Percentiles rank a stretch among this genome's conserved stretches.
phyloP scores from a whole-genome alignment of 148 eudicot species.

The Chenopodium album region DNA sequence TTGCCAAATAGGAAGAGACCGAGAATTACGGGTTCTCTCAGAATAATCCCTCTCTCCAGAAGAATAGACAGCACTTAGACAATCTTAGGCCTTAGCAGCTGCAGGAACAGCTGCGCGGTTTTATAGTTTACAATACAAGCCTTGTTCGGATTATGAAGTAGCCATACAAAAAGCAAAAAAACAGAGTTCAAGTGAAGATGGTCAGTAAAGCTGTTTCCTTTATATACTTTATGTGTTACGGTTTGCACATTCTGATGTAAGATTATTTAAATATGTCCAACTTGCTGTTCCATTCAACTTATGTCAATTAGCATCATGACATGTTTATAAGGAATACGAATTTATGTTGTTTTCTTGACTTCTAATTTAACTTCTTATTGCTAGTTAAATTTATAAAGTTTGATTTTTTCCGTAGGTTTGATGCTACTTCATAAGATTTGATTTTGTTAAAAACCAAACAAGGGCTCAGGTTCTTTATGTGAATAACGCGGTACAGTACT shows the following conservation, averaged over 20 bases:
- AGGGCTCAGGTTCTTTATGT: neutral
- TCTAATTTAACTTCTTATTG: too few relatives aligned
- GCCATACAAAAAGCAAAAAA: neutral
- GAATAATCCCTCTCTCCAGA: too few relatives aligned
- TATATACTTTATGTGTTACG: neutral
- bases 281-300: neutral
- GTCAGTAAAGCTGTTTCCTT: neutral
- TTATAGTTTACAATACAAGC: too few relatives aligned
- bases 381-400: neutral
- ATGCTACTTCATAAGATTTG: neutral
- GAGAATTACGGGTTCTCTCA: too few relatives aligned
- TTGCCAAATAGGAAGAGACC: too few relatives aligned
- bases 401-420: neutral
- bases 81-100: too few relatives aligned
- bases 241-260: neutral
- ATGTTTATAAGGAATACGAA: neutral
- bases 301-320: neutral
- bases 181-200: constrained; percentile 6
- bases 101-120: too few relatives aligned
- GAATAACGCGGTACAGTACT: neutral
- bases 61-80: too few relatives aligned
- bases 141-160: too few relatives aligned
- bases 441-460: neutral
- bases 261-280: neutral
- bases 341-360: neutral